phyloP scores from a whole-genome alignment of 495 filamentous ascomycete genomes.

The Aspergillus sparsus region DNA sequence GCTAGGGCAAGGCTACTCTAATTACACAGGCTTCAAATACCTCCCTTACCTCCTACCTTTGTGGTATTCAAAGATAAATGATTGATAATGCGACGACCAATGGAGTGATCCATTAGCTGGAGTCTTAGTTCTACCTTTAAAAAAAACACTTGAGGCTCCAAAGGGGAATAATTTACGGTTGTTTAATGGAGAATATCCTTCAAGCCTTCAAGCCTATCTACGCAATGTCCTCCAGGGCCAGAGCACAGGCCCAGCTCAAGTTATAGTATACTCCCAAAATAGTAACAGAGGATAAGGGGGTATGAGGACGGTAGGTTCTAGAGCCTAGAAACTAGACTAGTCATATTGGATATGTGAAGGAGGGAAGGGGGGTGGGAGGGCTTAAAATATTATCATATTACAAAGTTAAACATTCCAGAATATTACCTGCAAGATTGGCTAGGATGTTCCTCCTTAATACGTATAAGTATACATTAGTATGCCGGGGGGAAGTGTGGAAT shows the following conservation, averaged over 20 bases:
- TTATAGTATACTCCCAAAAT: neutral
- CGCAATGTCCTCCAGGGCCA: neutral
- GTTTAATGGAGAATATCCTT: no score
- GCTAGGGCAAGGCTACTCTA: no score
- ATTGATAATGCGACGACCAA: no score
- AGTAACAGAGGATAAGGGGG: neutral
- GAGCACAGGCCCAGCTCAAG: neutral
- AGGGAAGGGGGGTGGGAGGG: neutral
- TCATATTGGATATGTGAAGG: neutral
- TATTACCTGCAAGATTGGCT: constrained; percentile 23
- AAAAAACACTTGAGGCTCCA: no score
- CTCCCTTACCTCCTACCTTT: no score
- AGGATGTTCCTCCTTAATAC: constrained; percentile 27
- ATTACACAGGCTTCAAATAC: no score
- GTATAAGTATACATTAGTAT: constrained; percentile 36
- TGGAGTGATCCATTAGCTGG: no score
- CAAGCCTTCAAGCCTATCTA: no score
- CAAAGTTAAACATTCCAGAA: constrained; percentile 32
- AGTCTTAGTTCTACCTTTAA: no score
- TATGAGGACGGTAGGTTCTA: neutral
- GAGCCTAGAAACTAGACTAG: no score
- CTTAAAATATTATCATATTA: constrained; percentile 10
- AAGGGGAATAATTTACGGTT: no score
- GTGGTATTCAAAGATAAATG: no score
- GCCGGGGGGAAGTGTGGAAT: constrained; percentile 38